These are phyloP conservation scores for Diaporthe batatas DNA, from an alignment of 2,329 filamentous ascomycete genomes.

Conservation along the genomic window DNA sequence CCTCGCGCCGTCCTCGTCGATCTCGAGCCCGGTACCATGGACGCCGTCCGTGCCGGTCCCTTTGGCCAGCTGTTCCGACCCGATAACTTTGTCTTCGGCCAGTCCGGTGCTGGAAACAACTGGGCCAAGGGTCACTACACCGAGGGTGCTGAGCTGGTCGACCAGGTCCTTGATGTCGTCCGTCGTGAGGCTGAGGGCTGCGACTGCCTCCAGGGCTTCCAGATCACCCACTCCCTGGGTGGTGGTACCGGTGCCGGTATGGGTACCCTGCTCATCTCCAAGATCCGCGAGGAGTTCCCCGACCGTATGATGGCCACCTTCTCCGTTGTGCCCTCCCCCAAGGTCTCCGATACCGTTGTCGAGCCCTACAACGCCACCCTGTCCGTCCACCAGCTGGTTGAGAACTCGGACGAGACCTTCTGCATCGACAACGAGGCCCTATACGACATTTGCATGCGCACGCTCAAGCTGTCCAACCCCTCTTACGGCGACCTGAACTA, in stretches of 20 bases:
- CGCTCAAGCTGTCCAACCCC: slow-evolving; percentile 97
- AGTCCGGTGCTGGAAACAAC: slow-evolving; percentile 99
- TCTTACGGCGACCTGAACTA: slow-evolving; percentile 99
- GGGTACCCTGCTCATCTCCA: slow-evolving; percentile 99
- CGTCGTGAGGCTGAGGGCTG: slow-evolving; percentile 98
- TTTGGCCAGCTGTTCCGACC: slow-evolving; percentile 99
- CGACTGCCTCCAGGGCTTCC: slow-evolving; percentile 99
- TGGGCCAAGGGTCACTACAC: slow-evolving; percentile 99
- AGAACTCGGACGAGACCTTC: slow-evolving; percentile 99
- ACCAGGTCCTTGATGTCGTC: slow-evolving; percentile 98
- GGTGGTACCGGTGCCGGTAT: slow-evolving; percentile 99
- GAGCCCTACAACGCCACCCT: slow-evolving; percentile 99
- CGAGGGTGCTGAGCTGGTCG: slow-evolving; percentile 98
- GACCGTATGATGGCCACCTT: slow-evolving; percentile 99
- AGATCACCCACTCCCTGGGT: slow-evolving; percentile 99
- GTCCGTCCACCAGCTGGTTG: slow-evolving; percentile 98
- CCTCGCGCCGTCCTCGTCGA: slow-evolving; percentile 99
- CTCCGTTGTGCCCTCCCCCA: slow-evolving; percentile 98
- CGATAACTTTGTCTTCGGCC: slow-evolving; percentile 99
- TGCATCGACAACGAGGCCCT: slow-evolving; percentile 99
- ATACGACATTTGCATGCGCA: slow-evolving; percentile 99
- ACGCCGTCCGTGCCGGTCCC: slow-evolving; percentile 96
- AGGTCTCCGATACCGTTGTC: slow-evolving; percentile 99
- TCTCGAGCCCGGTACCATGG: slow-evolving; percentile 99
- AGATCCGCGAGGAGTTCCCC: slow-evolving; percentile 99